These are phyloP conservation scores for Acanthamoeba sp. DNA, from an alignment of 208 protist species.

Conservation along the genomic window DNA sequence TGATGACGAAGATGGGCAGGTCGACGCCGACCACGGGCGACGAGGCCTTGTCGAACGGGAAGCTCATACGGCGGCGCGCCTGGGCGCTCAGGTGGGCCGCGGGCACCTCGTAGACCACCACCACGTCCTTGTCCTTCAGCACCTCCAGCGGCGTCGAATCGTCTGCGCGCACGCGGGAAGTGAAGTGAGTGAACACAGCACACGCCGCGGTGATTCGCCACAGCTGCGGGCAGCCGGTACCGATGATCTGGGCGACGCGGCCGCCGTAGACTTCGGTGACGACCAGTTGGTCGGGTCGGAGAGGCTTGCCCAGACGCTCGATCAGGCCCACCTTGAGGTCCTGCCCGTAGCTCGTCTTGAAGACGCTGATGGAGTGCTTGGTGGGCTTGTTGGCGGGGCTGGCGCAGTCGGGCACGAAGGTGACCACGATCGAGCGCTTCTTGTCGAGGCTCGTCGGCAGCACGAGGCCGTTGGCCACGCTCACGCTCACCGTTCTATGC, in stretches of 20 bases:
- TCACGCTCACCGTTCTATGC: constrained; percentile 7
- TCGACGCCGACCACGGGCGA: not conserved
- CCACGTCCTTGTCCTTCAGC: constrained; percentile 34
- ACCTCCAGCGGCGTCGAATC: constrained; percentile 8
- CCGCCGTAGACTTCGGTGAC: constrained; percentile 20
- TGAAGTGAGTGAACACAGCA: no score
- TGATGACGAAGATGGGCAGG: not conserved
- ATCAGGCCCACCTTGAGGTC: constrained; percentile 25
- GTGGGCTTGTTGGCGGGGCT: not conserved
- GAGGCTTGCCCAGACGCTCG: constrained; percentile 21
- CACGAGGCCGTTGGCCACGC: constrained; percentile 28
- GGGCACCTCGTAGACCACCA: constrained; percentile 27
- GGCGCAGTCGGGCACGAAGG: constrained; percentile 22
- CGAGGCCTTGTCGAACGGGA: constrained; percentile 38
- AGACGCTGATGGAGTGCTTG: constrained; percentile 17
- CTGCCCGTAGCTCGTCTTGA: constrained; percentile 48
- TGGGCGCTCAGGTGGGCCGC: constrained; percentile 10
- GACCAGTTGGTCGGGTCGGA: constrained; percentile 40
- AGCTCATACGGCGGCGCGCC: constrained; percentile 16
- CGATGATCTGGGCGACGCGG: constrained; percentile 13
- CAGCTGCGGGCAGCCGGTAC: no score
- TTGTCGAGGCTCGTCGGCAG: constrained; percentile 33
- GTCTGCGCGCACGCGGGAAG: not conserved
- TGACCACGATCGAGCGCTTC: constrained; percentile 20
- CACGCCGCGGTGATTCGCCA: no score